These are phyloP conservation scores for Fusarium virguliforme DNA, from an alignment of 2,329 filamentous ascomycete species.

Conservation along the genomic window DNA sequence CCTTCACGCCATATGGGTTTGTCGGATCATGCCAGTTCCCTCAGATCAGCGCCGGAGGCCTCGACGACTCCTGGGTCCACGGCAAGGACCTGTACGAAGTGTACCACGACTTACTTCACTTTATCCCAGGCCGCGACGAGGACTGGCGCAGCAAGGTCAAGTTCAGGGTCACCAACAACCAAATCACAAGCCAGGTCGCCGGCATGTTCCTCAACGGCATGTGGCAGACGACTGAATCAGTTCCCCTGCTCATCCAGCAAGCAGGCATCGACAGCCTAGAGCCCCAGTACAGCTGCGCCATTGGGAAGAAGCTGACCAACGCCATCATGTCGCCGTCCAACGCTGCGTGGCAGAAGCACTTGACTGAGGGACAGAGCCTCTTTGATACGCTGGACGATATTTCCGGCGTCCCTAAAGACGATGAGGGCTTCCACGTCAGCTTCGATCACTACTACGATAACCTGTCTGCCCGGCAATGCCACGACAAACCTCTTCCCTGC, in stretches of 20 bases:
- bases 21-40: constrained; percentile 85
- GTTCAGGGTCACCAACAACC: constrained; percentile 85
- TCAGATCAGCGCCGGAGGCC: constrained; percentile 80
- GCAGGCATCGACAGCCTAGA: constrained; percentile 79
- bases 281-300: constrained; percentile 78
- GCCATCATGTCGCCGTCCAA: constrained; percentile 63
- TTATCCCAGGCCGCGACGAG: constrained; percentile 71
- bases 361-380: constrained; percentile 69
- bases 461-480: constrained; percentile 83
- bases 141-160: constrained; percentile 64
- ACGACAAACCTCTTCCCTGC: constrained; percentile 81
- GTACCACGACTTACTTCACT: constrained; percentile 78
- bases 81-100: constrained; percentile 84
- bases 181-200: constrained; percentile 86
- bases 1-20: constrained; percentile 77
- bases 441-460: constrained; percentile 92
- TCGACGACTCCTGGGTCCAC: constrained; percentile 83
- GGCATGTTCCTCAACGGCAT: constrained; percentile 82
- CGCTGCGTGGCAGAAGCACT: constrained; percentile 74
- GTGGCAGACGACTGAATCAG: constrained; percentile 65
- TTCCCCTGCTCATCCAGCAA: constrained; percentile 67
- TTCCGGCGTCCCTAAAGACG: constrained; percentile 73
- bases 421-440: constrained; percentile 77
- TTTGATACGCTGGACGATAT: constrained; percentile 76
- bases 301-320: constrained; percentile 62